Evolutionary conservation across 495 filamentous ascomycete species (phyloP), one percentile per base, ranked within the genome.

Genomic region (Trichoderma gamsii): DNA sequence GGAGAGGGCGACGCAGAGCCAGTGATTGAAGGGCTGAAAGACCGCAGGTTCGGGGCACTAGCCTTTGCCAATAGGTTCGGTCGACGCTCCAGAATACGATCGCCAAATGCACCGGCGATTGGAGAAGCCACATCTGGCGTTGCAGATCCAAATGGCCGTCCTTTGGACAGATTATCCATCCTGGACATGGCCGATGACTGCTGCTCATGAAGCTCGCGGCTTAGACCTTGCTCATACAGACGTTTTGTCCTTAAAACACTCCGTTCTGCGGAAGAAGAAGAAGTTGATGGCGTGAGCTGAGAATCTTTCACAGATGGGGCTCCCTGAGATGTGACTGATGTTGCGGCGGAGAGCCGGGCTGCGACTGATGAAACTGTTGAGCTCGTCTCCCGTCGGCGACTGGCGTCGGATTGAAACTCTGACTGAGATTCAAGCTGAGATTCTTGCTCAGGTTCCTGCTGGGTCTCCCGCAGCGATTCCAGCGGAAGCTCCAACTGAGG

Each of bases 321-420:
- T 15, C 81, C 82, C 67, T 92, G 87, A 16, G 93, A 97, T n/a
- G 89, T 87, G 67, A 97, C 81, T 0, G 95, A 99, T 5, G 94
- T 98, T 6, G 93, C 95, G 21, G 95, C 97, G 1, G 95, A 97
- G 16, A 85, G 87, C 15, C 91, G 87, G 29, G 85, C 85, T 25
- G 87, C 86, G 2, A 83, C 87, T 1, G 93, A 97, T 25, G 88
- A 90, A 0, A 90, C 94, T 0, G 95, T 97, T 6, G 94, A 97
- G 13, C 85, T 86, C 0, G 95, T 98, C 68, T 92, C 92, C 9
- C 94, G 82, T 69, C 65, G 41, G 6, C 65, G 65, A 29, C 41
- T 46, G 78, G 73, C 69, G 43, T 76, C 78, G 8, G 56, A 61
- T n/a, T n/a, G 56, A 29, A 21, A 16, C 25, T 61, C 56, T 29